These are phyloP conservation scores for Neoboletus brunneissimus DNA, from an alignment of 768 basidiomycete species.

Conservation along the genomic window DNA sequence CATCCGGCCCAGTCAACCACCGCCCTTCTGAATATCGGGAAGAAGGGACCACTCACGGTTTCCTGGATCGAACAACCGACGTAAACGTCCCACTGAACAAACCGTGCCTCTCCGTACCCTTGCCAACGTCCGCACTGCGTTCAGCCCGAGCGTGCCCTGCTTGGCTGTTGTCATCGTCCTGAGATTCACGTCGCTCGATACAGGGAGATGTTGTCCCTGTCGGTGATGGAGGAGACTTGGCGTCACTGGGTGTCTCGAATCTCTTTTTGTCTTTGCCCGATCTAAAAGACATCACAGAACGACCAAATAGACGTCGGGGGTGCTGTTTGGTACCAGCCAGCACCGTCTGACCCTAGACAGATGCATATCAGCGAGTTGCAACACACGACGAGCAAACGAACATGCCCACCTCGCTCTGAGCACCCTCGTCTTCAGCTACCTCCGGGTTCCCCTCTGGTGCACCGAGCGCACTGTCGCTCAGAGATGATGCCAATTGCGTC, in stretches of 20 bases:
- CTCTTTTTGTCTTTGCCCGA: slow-evolving; percentile 36
- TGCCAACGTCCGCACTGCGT: slow-evolving; percentile 48
- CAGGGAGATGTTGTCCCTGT: slow-evolving; percentile 20
- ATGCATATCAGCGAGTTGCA: not conserved
- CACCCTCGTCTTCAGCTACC: slow-evolving; percentile 40
- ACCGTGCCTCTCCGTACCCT: slow-evolving; percentile 61
- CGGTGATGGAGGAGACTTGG: slow-evolving; percentile 27
- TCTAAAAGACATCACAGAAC: slow-evolving; percentile 40
- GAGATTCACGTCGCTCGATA: slow-evolving; percentile 19
- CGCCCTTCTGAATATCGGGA: not conserved
- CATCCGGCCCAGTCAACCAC: not conserved
- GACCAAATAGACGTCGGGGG: slow-evolving; percentile 61
- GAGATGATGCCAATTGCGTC: slow-evolving; percentile 51
- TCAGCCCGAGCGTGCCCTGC: slow-evolving; percentile 37
- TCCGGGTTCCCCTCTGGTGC: slow-evolving; percentile 25
- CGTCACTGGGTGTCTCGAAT: slow-evolving; percentile 25
- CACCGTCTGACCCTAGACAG: slow-evolving; percentile 49
- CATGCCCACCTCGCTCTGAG: slow-evolving; percentile 64
- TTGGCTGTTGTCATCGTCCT: slow-evolving; percentile 21
- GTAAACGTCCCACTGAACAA: slow-evolving; percentile 74
- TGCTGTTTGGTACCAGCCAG: slow-evolving; percentile 35
- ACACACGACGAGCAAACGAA: not conserved
- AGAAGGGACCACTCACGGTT: slow-evolving; percentile 56
- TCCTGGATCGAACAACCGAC: slow-evolving; percentile 65
- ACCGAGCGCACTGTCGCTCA: slow-evolving; percentile 59